Percentiles rank a stretch among this genome's conserved stretches.
Conservation (phyloP, 1,284 basidiomycete genomes). For the Austroboletus rostrupii region DNA sequence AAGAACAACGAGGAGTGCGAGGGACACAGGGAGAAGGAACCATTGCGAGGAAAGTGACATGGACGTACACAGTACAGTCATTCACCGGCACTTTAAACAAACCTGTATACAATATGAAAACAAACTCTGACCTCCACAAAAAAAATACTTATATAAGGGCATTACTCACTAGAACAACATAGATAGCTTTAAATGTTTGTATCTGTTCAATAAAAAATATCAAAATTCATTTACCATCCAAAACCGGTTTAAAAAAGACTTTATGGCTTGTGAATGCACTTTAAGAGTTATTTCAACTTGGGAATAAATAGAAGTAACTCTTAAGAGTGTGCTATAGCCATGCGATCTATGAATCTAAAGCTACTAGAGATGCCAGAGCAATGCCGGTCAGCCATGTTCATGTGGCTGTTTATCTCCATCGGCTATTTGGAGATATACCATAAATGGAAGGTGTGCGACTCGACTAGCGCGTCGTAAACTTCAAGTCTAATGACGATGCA, state of each 20-base stretch:
- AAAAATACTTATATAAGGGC: background rate
- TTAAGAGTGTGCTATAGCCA: background rate
- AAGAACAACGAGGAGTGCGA: conserved; percentile 7
- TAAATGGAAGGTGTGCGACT: background rate
- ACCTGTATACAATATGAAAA: too few relatives aligned
- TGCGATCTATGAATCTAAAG: background rate
- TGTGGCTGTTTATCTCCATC: background rate
- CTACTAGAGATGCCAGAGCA: background rate
- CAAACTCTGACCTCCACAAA: background rate
- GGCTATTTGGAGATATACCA: background rate
- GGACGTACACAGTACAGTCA: too few relatives aligned
- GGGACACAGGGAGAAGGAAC: conserved; percentile 7
- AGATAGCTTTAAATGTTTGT: background rate
- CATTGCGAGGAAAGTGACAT: too few relatives aligned
- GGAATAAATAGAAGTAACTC: background rate
- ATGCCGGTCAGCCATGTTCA: background rate
- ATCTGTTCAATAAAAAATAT: background rate
- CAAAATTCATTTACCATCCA: background rate
- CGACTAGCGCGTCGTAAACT: too few relatives aligned
- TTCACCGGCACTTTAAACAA: too few relatives aligned
- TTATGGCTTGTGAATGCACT: background rate
- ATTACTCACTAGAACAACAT: background rate
- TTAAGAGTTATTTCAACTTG: background rate
- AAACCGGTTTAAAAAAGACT: background rate
- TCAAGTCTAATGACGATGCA: too few relatives aligned